These are phyloP conservation scores for Smithsoniella earleae DNA, from an alignment of 163 green algal species.

Conservation along the genomic window DNA sequence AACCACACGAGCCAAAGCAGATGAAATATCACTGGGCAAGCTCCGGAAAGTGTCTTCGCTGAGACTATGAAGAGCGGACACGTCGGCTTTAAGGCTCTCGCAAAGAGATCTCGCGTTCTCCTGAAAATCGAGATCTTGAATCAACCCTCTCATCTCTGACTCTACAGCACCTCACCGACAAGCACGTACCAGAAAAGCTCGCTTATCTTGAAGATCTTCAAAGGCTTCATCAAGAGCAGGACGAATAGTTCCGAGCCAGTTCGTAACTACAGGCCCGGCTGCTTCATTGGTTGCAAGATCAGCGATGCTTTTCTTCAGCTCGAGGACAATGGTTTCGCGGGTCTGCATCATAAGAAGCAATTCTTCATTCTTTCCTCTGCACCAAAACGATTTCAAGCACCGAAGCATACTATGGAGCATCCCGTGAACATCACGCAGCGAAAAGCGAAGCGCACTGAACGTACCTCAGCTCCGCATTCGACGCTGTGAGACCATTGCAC, in stretches of 20 bases:
- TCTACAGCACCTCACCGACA: too few relatives aligned
- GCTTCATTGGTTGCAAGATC: neutral
- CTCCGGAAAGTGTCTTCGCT: neutral
- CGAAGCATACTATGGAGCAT: too few relatives aligned
- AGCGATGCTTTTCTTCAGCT: neutral
- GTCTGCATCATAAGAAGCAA: neutral
- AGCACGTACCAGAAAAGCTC: neutral
- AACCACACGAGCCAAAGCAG: neutral
- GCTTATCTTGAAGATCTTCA: neutral
- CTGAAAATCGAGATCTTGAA: neutral
- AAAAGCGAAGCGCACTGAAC: too few relatives aligned
- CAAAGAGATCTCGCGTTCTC: neutral
- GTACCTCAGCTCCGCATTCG: constrained; percentile 16
- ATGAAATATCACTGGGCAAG: neutral
- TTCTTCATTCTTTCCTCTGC: neutral
- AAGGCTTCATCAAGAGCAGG: neutral
- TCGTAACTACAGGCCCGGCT: neutral
- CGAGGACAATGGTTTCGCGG: neutral
- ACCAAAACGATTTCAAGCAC: too few relatives aligned
- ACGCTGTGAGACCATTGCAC: neutral
- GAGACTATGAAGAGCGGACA: neutral
- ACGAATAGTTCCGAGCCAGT: neutral
- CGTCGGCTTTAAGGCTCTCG: constrained; percentile 16
- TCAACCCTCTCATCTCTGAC: neutral
- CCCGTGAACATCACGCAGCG: too few relatives aligned